These are phyloP conservation scores for Leccinum imitatum DNA, from an alignment of 768 basidiomycete genomes.

Conservation along the genomic window DNA sequence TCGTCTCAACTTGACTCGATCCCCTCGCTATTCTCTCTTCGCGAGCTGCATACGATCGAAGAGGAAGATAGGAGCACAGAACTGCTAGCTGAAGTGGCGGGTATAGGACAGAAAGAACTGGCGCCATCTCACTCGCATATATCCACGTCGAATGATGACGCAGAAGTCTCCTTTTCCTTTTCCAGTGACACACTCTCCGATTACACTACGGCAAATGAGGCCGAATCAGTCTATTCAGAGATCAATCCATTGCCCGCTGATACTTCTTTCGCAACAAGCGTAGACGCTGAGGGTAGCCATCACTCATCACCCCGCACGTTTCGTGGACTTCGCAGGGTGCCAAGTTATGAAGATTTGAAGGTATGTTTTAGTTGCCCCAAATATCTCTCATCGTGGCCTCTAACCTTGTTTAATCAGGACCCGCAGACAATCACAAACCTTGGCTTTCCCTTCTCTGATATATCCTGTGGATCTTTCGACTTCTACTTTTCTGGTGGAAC, in stretches of 20 bases:
- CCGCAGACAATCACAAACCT: not conserved
- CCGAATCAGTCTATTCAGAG: not conserved
- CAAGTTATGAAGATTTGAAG: conserved; percentile 20
- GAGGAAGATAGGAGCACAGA: conserved; percentile 2
- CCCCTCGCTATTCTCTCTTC: not conserved
- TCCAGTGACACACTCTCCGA: conserved; percentile 10
- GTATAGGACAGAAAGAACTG: not conserved
- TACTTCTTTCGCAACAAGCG: conserved; percentile 24
- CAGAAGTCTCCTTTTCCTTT: conserved; percentile 5
- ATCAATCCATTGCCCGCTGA: not conserved
- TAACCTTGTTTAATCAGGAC: not conserved
- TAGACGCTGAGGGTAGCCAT: conserved; percentile 8
- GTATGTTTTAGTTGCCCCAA: not conserved
- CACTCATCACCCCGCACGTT: not conserved
- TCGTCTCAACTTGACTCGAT: not conserved
- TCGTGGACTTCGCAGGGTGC: conserved; percentile 20
- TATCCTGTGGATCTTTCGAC: conserved; percentile 1
- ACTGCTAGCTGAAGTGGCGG: not conserved
- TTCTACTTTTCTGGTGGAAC: not conserved
- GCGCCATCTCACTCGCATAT: not conserved
- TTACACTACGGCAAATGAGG: not conserved
- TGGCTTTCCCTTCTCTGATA: not conserved
- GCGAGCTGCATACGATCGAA: conserved; percentile 3
- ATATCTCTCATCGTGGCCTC: not conserved
- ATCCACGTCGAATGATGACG: conserved; percentile 1